phyloP scores from a whole-genome alignment of 129 eudicot species.

The Flaveria brownii region DNA sequence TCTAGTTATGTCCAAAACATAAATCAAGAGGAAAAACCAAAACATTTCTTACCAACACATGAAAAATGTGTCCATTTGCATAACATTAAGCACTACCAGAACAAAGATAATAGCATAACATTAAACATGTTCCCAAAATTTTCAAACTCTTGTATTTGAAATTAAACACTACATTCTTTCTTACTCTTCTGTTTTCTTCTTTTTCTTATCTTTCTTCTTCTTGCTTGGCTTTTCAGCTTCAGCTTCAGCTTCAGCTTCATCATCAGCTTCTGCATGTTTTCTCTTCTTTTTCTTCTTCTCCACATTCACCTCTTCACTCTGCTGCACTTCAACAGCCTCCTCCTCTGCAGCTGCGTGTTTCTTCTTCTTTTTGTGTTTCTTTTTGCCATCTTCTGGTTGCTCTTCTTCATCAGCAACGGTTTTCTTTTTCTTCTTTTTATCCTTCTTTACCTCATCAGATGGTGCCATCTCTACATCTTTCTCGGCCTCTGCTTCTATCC shows the following conservation, averaged over 20 bases:
- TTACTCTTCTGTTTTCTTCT: constrained; percentile 57
- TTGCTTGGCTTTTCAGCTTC: constrained; percentile 40
- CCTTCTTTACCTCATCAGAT: constrained; percentile 46
- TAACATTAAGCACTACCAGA: constrained; percentile 13
- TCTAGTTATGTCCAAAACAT: neutral
- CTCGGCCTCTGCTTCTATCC: constrained; percentile 51
- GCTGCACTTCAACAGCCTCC: constrained; percentile 21
- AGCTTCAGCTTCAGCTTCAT: constrained; percentile 35
- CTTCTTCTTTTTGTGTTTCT: constrained; percentile 69
- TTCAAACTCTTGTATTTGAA: neutral
- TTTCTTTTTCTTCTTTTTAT: constrained; percentile 57
- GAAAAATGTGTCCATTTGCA: constrained; percentile 4
- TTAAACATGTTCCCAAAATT: constrained; percentile 23
- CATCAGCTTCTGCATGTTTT: constrained; percentile 57
- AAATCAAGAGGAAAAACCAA: neutral
- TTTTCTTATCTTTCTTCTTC: constrained; percentile 64
- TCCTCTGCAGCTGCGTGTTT: constrained; percentile 38
- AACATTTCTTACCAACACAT: constrained; percentile 1
- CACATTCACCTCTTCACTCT: constrained; percentile 45
- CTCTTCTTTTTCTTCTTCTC: constrained; percentile 89
- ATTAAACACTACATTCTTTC: constrained; percentile 27
- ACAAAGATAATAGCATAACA: constrained; percentile 1
- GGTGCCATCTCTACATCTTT: constrained; percentile 38
- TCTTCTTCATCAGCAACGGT: constrained; percentile 34
- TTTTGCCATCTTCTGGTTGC: constrained; percentile 35